Percentiles rank a stretch among this genome's conserved stretches.
These are phyloP conservation scores for Colletotrichum viniferum DNA, from an alignment of 2,329 filamentous ascomycete genomes.

Conservation along the genomic window DNA sequence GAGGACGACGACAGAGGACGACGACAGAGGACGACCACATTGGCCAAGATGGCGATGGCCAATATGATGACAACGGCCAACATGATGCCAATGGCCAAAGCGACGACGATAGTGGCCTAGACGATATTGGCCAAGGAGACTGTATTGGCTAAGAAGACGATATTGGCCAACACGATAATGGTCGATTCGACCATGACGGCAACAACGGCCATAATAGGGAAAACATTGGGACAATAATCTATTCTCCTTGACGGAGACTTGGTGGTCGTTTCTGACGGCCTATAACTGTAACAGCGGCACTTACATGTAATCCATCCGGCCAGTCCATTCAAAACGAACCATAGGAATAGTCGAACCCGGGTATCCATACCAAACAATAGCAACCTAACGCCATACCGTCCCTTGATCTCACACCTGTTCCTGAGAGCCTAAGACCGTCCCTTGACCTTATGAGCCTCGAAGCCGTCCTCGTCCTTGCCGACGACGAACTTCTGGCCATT, in stretches of 20 bases:
- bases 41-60: no score
- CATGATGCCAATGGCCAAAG: no score
- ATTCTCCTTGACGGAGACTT: neutral
- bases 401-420: neutral
- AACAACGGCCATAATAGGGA: neutral
- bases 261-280: neutral
- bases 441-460: constrained; percentile 4
- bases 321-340: neutral
- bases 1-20: no score
- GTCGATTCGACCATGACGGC: neutral
- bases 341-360: neutral
- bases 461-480: constrained; percentile 27
- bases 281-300: neutral
- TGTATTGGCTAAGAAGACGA: no score
- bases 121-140: no score
- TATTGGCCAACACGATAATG: no score
- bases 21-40: no score
- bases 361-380: neutral
- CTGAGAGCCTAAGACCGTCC: neutral
- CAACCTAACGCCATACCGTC: neutral
- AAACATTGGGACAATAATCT: neutral
- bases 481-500: constrained; percentile 20
- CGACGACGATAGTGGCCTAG: no score
- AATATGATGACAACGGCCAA: no score
- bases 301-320: neutral